Evolutionary conservation across 225 moss, liverwort and hornwort genomes (phyloP).

Genomic region (Marchantia paleacea): DNA sequence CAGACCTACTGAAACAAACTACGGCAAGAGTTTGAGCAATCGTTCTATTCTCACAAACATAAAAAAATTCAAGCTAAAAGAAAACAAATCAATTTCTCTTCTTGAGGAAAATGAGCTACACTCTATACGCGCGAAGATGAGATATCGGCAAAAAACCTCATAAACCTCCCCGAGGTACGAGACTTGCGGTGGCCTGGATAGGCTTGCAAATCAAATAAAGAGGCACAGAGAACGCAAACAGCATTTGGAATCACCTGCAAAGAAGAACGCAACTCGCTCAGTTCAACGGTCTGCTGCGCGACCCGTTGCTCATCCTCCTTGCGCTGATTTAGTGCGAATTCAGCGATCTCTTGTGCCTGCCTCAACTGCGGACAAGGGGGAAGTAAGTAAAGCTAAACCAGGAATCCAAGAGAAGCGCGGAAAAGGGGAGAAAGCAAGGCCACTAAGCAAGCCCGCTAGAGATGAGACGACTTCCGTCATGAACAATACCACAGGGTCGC

Average conservation of each 20-base stretch:
- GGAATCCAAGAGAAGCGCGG: not conserved
- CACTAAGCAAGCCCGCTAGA: too few species aligned
- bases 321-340: constrained; percentile 35
- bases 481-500: not conserved
- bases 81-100: too few species aligned
- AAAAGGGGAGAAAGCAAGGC: not conserved
- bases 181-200: not conserved
- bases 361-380: constrained; percentile 27
- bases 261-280: constrained; percentile 24
- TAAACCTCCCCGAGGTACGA: not conserved
- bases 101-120: not conserved
- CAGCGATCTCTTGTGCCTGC: constrained; percentile 44
- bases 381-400: too few species aligned
- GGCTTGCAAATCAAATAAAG: not conserved
- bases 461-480: too few species aligned
- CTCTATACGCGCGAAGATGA: not conserved
- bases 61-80: not conserved
- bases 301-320: constrained; percentile 36
- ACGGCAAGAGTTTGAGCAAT: not conserved
- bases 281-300: constrained; percentile 37
- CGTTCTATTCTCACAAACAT: not conserved
- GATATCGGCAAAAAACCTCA: not conserved
- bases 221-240: not conserved
- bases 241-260: constrained; percentile 25
- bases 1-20: not conserved